Conservation (phyloP, 129 eudicot genomes). For the sunflower (Helianthus annuus) region DNA sequence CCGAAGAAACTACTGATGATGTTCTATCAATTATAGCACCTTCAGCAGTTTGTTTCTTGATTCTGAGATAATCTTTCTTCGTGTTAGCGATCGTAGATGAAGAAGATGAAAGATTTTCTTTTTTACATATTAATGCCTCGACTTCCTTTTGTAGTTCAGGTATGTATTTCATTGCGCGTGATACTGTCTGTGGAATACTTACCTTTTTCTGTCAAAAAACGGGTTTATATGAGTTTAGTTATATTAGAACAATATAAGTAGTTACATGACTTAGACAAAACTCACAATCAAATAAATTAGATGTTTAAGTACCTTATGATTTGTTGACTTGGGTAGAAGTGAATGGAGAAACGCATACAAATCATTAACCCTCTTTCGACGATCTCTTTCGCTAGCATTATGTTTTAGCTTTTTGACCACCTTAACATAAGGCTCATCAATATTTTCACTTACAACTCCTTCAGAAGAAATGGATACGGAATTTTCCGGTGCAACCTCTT, state of each 20-base stretch:
- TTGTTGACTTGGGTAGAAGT: conserved; percentile 16
- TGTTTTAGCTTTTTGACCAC: conserved; percentile 28
- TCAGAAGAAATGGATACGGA: conserved; percentile 23
- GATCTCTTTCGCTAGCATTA: conserved; percentile 40
- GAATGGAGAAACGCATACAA: conserved; percentile 29
- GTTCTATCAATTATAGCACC: background rate
- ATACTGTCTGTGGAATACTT: conserved; percentile 37
- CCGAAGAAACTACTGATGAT: conserved; percentile 13
- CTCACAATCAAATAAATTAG: background rate
- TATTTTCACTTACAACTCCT: background rate
- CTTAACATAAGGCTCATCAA: background rate
- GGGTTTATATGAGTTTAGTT: background rate
- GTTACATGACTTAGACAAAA: background rate
- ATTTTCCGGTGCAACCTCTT: conserved; percentile 18
- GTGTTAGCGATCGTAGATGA: conserved; percentile 16
- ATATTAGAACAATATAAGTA: background rate
- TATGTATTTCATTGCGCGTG: conserved; percentile 36
- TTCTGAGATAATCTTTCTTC: background rate
- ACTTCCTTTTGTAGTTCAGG: conserved; percentile 52
- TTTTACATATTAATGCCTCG: conserved; percentile 25
- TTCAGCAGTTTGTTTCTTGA: conserved; percentile 8
- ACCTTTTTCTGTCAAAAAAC: conserved; percentile 38
- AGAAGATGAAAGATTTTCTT: conserved; percentile 24
- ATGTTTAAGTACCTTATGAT: conserved; percentile 19
- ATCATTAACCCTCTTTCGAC: conserved; percentile 28